phyloP scores from a whole-genome alignment of 2,329 filamentous ascomycete species.

The Blastomyces emzantsi region DNA sequence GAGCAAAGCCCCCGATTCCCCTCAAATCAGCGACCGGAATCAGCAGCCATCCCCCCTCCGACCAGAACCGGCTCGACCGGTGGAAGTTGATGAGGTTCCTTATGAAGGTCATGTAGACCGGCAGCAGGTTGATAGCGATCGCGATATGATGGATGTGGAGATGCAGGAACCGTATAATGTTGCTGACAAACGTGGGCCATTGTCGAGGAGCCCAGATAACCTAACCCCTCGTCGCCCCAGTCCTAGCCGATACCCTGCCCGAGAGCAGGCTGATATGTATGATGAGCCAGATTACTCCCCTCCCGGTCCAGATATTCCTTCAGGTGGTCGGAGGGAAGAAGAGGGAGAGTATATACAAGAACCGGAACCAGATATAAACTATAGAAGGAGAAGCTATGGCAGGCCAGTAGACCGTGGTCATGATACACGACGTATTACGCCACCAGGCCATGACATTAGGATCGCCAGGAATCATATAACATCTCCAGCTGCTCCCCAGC shows the following conservation, averaged over 20 bases:
- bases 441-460: constrained; percentile 44
- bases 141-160: constrained; percentile 30
- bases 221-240: constrained; percentile 17
- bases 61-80: constrained; percentile 20
- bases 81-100: constrained; percentile 26
- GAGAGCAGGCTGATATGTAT: constrained; percentile 26
- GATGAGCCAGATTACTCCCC: constrained; percentile 44
- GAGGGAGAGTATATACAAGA: constrained; percentile 20
- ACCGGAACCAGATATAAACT: constrained; percentile 21
- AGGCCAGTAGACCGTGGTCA: constrained; percentile 33
- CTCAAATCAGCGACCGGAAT: constrained; percentile 37
- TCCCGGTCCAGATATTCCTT: constrained; percentile 33
- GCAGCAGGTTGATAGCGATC: constrained; percentile 30
- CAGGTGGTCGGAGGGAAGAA: constrained; percentile 24
- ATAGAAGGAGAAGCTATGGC: constrained; percentile 35
- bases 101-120: constrained; percentile 28
- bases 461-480: constrained; percentile 65
- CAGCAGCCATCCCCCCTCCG: constrained; percentile 23
- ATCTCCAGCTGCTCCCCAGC: constrained; percentile 64
- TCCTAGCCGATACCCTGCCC: constrained; percentile 18
- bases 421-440: constrained; percentile 31
- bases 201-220: constrained; percentile 25
- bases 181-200: constrained; percentile 29
- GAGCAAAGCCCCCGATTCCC: constrained; percentile 74
- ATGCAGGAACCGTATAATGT: constrained; percentile 31